A percentile compares a stretch with the other conserved stretches of the same genome.
These are phyloP conservation scores for Epichloe bromicola DNA, from an alignment of 2,329 filamentous ascomycete species.

Conservation along the genomic window DNA sequence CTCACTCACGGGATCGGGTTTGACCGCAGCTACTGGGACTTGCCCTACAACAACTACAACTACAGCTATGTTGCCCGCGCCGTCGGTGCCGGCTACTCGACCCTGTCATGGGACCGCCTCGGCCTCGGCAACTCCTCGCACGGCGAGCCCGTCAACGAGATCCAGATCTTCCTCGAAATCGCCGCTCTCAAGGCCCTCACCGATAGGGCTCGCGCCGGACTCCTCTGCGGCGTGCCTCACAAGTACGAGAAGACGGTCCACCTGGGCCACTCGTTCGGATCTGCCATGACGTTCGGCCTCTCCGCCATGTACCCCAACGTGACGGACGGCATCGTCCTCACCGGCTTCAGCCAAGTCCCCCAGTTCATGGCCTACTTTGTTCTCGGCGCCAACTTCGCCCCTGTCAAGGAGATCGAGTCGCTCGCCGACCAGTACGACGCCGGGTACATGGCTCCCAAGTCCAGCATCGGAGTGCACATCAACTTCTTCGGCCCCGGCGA, in stretches of 20 bases:
- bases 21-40: constrained; percentile 46
- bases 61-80: constrained; percentile 49
- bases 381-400: constrained; percentile 33
- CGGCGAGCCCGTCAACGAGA: constrained; percentile 45
- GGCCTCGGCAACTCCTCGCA: constrained; percentile 46
- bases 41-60: constrained; percentile 41
- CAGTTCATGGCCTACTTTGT: constrained; percentile 30
- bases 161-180: constrained; percentile 46
- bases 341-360: constrained; percentile 40
- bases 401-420: constrained; percentile 21
- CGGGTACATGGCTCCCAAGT: constrained; percentile 39
- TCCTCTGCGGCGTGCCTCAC: constrained; percentile 27
- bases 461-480: constrained; percentile 35
- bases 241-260: constrained; percentile 36
- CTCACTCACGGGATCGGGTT: constrained; percentile 30
- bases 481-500: constrained; percentile 38
- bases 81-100: constrained; percentile 42
- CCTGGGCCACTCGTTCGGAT: constrained; percentile 53
- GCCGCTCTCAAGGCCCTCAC: constrained; percentile 43
- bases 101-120: constrained; percentile 48
- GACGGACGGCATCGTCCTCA: constrained; percentile 46
- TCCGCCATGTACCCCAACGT: constrained; percentile 36
- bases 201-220: constrained; percentile 29
- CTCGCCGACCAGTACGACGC: constrained; percentile 23
- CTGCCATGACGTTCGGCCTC: constrained; percentile 42